Base-by-base conservation (phyloP, 441 rosid species). In the Pelargonium cotyledonis region DNA sequence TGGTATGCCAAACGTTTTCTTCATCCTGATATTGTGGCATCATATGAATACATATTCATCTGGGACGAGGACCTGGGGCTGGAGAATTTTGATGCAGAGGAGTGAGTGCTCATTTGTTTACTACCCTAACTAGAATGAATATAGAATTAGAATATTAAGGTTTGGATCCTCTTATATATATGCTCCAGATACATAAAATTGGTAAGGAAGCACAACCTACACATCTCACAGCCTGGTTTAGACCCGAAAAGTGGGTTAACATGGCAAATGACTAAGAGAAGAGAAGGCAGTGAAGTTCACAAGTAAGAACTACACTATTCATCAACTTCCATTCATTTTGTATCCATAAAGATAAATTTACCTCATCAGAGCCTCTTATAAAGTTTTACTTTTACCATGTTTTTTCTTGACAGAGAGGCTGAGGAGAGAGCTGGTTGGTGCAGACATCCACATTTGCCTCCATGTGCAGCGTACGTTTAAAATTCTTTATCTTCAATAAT, bases 1-100 rank as follows among this genome's bases (percentile, higher is more conserved):
- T 92, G 99, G 99, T 95, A 95, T 79, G 99, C 98, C 53, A 95
- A 95, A 84, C 91, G 99, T 51, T 95, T 95, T 79, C 81, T 95
- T 84, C 99, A 95, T 77, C 99, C 99, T 75, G 93, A 89, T 82
- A 89, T 95, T 47, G 87, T 95, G 66, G 98, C 98, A 44, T 41
- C 88, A 5, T 95, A 92, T 83, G 99, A 95, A 51, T 51, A 51
- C 58, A 51, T 51, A 51, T 51, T 51, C 58, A 1, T 51, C 19
- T 51, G 58, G 58, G 58, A 44, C 7, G 38, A 31, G 38, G 38
- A 31, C 38, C 38, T 31, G 38, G 38, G 58, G 58, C 19, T 51
- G 15, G 58, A 51, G 18, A 14, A 51, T 51, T 51, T 51, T n/a
- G 58, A 51, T 51, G 58, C 19, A 0, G 95, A 84, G 61, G 84